Evolutionary conservation across 2,329 filamentous ascomycete genomes (phyloP), one percentile per base, ranked within the genome.

Genomic region (Scleromitrula shiraiana): DNA sequence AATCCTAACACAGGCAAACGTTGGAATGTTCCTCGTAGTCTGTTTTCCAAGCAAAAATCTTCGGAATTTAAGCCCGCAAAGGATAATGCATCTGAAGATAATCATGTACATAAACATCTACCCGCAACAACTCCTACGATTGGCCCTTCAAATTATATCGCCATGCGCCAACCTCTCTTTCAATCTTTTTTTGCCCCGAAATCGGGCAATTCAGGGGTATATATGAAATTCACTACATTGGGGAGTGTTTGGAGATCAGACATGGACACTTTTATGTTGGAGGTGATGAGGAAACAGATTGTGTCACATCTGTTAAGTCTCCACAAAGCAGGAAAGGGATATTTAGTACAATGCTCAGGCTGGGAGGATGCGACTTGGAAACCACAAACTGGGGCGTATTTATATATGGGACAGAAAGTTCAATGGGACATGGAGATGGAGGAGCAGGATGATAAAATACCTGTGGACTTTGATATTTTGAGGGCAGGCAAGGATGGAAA

Each of bases 1-100:
- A 73, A 84, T 47, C 80, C 81, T 0, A 65, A 70, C 8, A 77
- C 75, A 0, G 59, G 64, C 0, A 56, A 66, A 2, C 67, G 73
- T 0, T 85, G 78, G 77, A 77, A 74, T 62, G 67, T 80, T 14
- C 82, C 81, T 0, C 67, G 65, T 7, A 68, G 66, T 32, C 53
- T 71, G 12, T 8, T 41, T 4, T 12, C 46, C n/a, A 38, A 24
- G 19, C 35, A 38, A 5, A 38, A 38, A 17, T 32, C 19, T 6
- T 7, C 32, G 2, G 20, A 12, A 3, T 17, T 12, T 9, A 17
- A 19, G 12, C 23, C 32, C 5, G 3, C 23, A 27, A 12, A 44
- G 7, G 12, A 32, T 4, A 14, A 33, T 26, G 23, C 33, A 3
- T 20, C 43, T 12, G 22, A 17, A 7, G 5, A 24, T 43, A 29